These are phyloP conservation scores for Craspedostauros australis DNA, from an alignment of 108 stramenopile genomes.

Conservation along the genomic window DNA sequence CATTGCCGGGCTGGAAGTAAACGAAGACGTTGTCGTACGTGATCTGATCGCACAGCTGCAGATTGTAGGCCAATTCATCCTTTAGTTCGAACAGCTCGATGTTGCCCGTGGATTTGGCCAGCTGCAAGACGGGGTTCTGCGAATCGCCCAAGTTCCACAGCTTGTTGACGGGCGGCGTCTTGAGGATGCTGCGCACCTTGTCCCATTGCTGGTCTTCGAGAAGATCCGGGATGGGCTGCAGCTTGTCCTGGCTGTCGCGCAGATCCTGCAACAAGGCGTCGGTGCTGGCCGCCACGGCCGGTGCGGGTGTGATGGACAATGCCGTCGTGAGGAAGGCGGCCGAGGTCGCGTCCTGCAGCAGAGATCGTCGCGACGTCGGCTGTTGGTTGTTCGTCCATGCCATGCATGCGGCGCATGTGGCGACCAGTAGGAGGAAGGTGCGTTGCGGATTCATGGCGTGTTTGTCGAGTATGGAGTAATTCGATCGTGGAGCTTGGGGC, in stretches of 20 bases:
- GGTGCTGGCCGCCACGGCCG: not conserved
- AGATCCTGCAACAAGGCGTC: constrained; percentile 33
- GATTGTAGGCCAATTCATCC: constrained; percentile 53
- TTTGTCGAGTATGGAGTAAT: no score
- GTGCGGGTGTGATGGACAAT: not conserved
- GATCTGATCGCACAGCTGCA: constrained; percentile 77
- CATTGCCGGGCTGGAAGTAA: constrained; percentile 70
- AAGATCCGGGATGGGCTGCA: constrained; percentile 37
- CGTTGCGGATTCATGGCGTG: no score
- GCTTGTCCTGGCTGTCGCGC: constrained; percentile 21
- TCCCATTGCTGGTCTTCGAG: constrained; percentile 61
- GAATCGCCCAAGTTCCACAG: constrained; percentile 73
- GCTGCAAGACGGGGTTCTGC: constrained; percentile 46
- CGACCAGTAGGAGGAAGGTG: no score
- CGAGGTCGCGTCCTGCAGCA: no score
- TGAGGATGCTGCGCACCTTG: constrained; percentile 60
- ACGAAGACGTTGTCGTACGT: constrained; percentile 72
- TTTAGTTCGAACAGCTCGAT: constrained; percentile 62
- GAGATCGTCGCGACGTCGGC: no score
- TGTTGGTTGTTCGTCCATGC: no score
- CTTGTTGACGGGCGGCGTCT: constrained; percentile 65
- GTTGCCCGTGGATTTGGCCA: constrained; percentile 60
- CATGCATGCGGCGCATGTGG: no score
- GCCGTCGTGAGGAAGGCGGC: no score
- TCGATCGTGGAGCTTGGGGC: no score